A percentile compares a stretch with the other conserved stretches of the same genome.
These are phyloP conservation scores for Calvatia gigantea DNA, from an alignment of 768 basidiomycete genomes.

Conservation along the genomic window DNA sequence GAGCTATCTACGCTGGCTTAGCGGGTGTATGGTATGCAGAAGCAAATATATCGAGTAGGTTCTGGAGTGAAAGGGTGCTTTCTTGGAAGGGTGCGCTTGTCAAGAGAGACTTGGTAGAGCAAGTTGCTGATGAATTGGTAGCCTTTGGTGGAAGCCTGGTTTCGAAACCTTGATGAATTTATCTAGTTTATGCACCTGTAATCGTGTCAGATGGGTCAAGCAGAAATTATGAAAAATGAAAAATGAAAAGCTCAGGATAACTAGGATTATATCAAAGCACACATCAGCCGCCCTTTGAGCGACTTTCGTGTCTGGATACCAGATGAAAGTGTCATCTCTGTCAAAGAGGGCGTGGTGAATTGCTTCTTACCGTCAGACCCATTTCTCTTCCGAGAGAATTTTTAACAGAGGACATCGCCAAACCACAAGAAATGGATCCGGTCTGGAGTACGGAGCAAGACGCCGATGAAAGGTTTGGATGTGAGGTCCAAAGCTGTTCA, in stretches of 20 bases:
- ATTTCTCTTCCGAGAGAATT: no score
- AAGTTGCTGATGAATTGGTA: conserved; percentile 33
- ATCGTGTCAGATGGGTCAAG: neutral
- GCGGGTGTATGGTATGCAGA: conserved; percentile 41
- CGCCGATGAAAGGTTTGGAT: no score
- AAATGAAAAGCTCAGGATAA: conserved; percentile 7
- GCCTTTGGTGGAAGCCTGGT: conserved; percentile 14
- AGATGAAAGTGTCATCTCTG: neutral
- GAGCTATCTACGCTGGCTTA: conserved; percentile 42
- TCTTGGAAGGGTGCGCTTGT: conserved; percentile 32
- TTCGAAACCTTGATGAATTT: neutral
- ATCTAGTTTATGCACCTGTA: neutral
- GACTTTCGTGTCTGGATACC: conserved; percentile 3
- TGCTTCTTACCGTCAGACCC: neutral
- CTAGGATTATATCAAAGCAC: conserved; percentile 11
- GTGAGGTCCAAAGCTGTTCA: no score
- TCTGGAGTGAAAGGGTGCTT: conserved; percentile 35
- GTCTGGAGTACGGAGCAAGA: no score
- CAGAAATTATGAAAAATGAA: neutral
- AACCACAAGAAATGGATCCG: no score
- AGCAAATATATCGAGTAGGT: conserved; percentile 18
- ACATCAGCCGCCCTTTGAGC: conserved; percentile 4
- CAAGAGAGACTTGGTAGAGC: conserved; percentile 30
- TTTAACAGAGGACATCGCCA: no score
- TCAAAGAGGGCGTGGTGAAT: neutral